Evolutionary conservation across 345 rosid genomes (phyloP), one percentile per base, ranked within the genome.

Genomic region (Raphanus raphanistrum): DNA sequence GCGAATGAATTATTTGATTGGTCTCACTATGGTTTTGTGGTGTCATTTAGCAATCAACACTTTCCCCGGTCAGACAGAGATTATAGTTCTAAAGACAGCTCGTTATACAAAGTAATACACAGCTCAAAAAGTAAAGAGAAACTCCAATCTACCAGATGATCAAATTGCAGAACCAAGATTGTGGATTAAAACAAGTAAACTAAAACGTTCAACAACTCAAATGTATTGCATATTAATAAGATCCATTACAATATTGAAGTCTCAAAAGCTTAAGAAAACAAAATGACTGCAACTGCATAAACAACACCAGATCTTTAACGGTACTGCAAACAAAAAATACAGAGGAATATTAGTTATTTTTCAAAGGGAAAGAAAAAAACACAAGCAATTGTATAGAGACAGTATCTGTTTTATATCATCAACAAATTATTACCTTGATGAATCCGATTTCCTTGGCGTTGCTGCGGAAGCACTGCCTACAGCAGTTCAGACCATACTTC

Each of bases 401-500:
- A 11, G 9, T 2, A 17, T 50, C 62, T 57, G 29, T 3, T 57
- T 9, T 32, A 1, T 4, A 58, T 68, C 8, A 58, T 68, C 1
- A 70, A 35, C 7, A 16, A 10, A 0, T 25, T n/a, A 10, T 60
- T 36, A 88, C 91, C 91, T 86, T 86, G 13, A 88, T 86, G 86
- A 88, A 88, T 13, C 89, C 91, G 60, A 73, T 80, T 55, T 79
- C 77, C 57, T 77, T 72, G 76, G 85, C 85, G 48, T 82, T 74
- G 87, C 88, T 70, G 48, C 83, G 82, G 62, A 66, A 79, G 12
- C 80, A 75, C 73, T 85, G 77, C 17, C 71, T 70, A 17, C 85
- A 83, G 29, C 83, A 82, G 73, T 75, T 82, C n/a, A 82, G 81
- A 2, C 76, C 83, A 72, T 83, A 83, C 83, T 83, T 83, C 45